These are phyloP conservation scores for Pestalotiopsis sp. DNA, from an alignment of 2,329 filamentous ascomycete species.

Conservation along the genomic window DNA sequence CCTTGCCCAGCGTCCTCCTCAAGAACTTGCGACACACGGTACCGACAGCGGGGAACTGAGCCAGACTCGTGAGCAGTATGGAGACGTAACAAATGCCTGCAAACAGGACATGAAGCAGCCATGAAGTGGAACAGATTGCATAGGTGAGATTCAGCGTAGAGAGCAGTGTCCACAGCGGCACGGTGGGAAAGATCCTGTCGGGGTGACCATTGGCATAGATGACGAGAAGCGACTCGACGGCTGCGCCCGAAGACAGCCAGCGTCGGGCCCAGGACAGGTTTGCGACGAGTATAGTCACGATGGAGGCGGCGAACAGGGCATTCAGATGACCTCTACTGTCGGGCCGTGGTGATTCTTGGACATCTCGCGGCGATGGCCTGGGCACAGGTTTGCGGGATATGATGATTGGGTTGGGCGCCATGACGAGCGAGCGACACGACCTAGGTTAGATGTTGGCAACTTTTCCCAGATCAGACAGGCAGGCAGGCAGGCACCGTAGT, in stretches of 20 bases:
- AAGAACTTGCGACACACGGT: background rate
- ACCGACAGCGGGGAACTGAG: conserved; percentile 40
- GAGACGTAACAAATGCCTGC: conserved; percentile 41
- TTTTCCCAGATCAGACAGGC: no score
- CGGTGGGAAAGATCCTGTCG: conserved; percentile 42
- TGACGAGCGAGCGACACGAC: background rate
- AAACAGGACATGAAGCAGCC: conserved; percentile 51
- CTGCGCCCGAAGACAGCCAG: conserved; percentile 8
- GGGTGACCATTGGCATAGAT: conserved; percentile 34
- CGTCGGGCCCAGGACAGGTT: conserved; percentile 9
- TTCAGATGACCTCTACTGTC: background rate
- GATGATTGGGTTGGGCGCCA: conserved; percentile 11
- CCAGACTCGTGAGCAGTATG: conserved; percentile 45
- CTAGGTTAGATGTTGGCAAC: background rate
- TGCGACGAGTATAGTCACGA: background rate
- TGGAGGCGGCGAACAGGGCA: background rate
- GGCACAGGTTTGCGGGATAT: conserved; percentile 17
- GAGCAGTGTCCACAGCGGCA: conserved; percentile 50
- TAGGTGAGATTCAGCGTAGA: conserved; percentile 48
- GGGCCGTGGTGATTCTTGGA: background rate
- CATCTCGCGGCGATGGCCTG: background rate
- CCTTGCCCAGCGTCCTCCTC: conserved; percentile 39
- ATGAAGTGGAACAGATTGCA: conserved; percentile 51
- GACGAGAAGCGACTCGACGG: conserved; percentile 22
- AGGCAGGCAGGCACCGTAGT: no score